These are phyloP conservation scores for Calendula officinalis DNA, from an alignment of 129 eudicot species.

Conservation along the genomic window DNA sequence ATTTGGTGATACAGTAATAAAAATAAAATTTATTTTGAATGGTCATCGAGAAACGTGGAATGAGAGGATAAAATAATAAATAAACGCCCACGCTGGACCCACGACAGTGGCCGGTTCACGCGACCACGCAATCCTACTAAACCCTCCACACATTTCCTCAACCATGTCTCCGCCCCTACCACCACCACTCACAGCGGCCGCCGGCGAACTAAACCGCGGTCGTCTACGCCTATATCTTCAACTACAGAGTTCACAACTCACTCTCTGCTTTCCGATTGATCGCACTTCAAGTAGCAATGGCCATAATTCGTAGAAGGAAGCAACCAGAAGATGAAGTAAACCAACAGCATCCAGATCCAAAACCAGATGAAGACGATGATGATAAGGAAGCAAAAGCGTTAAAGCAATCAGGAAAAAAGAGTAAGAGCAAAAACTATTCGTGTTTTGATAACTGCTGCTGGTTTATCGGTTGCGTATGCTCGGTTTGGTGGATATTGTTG, in stretches of 20 bases:
- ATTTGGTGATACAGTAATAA: too few species aligned
- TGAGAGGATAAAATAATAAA: not conserved
- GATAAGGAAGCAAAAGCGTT: conserved; percentile 25
- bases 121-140: not conserved
- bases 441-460: conserved; percentile 88
- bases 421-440: conserved; percentile 47
- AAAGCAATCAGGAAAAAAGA: not conserved
- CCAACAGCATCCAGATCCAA: conserved; percentile 15
- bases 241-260: not conserved
- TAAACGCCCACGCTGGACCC: conserved; percentile 5
- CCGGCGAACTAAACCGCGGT: not conserved
- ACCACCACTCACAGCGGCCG: not conserved
- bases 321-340: conserved; percentile 25
- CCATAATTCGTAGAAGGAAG: conserved; percentile 45
- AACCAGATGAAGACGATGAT: conserved; percentile 24
- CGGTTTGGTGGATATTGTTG: conserved; percentile 75
- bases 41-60: not conserved
- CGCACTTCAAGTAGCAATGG: conserved; percentile 25
- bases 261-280: not conserved
- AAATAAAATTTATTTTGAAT: too few species aligned
- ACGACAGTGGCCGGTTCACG: not conserved
- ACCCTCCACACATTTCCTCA: conserved; percentile 6
- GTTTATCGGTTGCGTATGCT: conserved; percentile 77
- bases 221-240: not conserved
- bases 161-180: not conserved